These are phyloP conservation scores for Aspergillus tanneri DNA, from an alignment of 2,329 filamentous ascomycete genomes.

Conservation along the genomic window DNA sequence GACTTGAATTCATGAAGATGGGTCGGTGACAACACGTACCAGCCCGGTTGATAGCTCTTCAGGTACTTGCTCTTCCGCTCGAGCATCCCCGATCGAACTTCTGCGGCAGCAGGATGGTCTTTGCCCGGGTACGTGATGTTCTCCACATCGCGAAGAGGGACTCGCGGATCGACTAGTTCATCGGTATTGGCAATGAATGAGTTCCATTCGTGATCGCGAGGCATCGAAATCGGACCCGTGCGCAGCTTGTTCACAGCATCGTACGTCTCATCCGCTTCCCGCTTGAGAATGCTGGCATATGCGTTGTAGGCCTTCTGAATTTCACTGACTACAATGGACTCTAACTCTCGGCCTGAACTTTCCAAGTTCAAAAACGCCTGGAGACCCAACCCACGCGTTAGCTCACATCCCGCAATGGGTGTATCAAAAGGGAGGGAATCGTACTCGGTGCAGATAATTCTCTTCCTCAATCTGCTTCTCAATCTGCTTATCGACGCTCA, in stretches of 20 bases:
- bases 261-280: slow-evolving; percentile 81
- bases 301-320: slow-evolving; percentile 98
- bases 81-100: slow-evolving; percentile 85
- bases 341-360: slow-evolving; percentile 87
- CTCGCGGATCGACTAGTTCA: slow-evolving; percentile 80
- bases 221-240: slow-evolving; percentile 83
- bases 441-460: slow-evolving; percentile 89
- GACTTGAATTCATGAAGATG: slow-evolving; percentile 99
- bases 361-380: slow-evolving; percentile 94
- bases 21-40: slow-evolving; percentile 95
- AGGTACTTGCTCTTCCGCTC: slow-evolving; percentile 99
- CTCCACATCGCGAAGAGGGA: slow-evolving; percentile 74
- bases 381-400: slow-evolving; percentile 8
- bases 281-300: slow-evolving; percentile 85
- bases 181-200: slow-evolving; percentile 76
- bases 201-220: slow-evolving; percentile 89
- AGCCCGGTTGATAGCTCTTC: slow-evolving; percentile 94
- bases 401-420: not conserved
- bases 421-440: slow-evolving; percentile 26
- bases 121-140: slow-evolving; percentile 90
- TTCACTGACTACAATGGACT: slow-evolving; percentile 94
- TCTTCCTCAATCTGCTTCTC: slow-evolving; percentile 94
- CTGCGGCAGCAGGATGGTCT: slow-evolving; percentile 75
- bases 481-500: slow-evolving; percentile 84
- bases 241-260: slow-evolving; percentile 77